Evolutionary conservation across 1,284 basidiomycete genomes (phyloP).

Genomic region (Kwoniella shivajii): DNA sequence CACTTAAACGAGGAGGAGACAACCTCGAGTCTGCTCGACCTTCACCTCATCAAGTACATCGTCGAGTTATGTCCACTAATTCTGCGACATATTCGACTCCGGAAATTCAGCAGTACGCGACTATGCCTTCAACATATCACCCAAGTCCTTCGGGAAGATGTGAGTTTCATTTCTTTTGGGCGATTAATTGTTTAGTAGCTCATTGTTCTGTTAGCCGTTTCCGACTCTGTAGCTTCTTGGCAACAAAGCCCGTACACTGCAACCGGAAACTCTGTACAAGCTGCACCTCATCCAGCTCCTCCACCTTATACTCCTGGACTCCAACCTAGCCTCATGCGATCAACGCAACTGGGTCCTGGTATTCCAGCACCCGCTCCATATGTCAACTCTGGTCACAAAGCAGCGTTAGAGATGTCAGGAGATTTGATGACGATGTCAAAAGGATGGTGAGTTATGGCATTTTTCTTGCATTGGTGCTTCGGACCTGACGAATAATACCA

Average conservation of each 20-base stretch:
- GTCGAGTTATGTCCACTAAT: slow-evolving; percentile 25
- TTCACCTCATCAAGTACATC: slow-evolving; percentile 26
- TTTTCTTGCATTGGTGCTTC: too few relatives aligned
- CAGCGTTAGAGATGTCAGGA: slow-evolving; percentile 53
- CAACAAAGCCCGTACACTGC: slow-evolving; percentile 18
- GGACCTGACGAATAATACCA: too few relatives aligned
- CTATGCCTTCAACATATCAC: slow-evolving; percentile 17
- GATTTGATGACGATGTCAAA: slow-evolving; percentile 59
- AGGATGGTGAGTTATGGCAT: slow-evolving; percentile 59
- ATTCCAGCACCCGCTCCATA: slow-evolving; percentile 27
- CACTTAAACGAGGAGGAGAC: slow-evolving; percentile 33
- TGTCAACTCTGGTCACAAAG: slow-evolving; percentile 35
- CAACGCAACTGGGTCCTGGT: slow-evolving; percentile 37
- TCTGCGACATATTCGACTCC: slow-evolving; percentile 16
- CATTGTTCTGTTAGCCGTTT: slow-evolving; percentile 3
- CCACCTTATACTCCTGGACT: slow-evolving; percentile 16
- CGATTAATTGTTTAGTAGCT: not conserved
- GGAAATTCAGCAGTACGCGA: slow-evolving; percentile 19
- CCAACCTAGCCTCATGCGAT: slow-evolving; percentile 49
- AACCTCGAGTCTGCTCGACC: slow-evolving; percentile 26
- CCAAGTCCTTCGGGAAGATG: slow-evolving; percentile 18
- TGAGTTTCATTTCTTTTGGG: slow-evolving; percentile 7
- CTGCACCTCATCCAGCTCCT: slow-evolving; percentile 5
- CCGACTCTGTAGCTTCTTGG: slow-evolving; percentile 13
- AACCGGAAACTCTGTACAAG: slow-evolving; percentile 5